These are phyloP conservation scores for Chalaropsis thielavioides DNA, from an alignment of 2,329 filamentous ascomycete genomes.

Conservation along the genomic window DNA sequence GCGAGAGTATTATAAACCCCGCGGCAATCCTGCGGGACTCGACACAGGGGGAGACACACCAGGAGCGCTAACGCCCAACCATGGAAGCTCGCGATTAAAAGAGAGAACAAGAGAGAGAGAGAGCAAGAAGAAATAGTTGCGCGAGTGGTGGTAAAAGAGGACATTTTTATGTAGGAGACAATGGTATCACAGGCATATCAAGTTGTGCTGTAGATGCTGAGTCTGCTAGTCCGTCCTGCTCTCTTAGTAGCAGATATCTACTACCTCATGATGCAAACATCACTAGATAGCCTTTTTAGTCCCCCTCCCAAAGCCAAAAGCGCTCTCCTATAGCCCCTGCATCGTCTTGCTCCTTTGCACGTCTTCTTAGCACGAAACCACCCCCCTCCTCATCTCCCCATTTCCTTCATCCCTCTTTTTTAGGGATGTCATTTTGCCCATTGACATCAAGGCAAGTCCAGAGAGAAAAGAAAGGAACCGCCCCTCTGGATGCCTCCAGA, in stretches of 20 bases:
- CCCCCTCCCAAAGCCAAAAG: not conserved
- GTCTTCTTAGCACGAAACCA: not conserved
- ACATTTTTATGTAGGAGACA: not conserved
- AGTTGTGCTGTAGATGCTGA: too few relatives aligned
- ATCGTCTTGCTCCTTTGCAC: not conserved
- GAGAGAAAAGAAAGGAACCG: not conserved
- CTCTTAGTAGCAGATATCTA: not conserved
- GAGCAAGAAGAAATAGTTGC: not conserved
- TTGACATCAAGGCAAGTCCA: not conserved
- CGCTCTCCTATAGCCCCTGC: not conserved
- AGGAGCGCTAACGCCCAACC: not conserved
- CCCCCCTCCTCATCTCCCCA: not conserved
- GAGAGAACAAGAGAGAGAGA: not conserved
- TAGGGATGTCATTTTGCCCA: not conserved
- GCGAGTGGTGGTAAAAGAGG: not conserved
- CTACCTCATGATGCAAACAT: not conserved
- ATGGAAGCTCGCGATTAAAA: not conserved
- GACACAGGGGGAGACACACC: not conserved
- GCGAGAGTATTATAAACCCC: not conserved
- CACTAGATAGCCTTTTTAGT: not conserved
- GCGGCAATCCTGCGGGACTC: not conserved
- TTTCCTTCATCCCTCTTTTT: not conserved
- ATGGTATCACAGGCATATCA: not conserved
- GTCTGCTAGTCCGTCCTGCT: too few relatives aligned
- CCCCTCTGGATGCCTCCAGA: not conserved